Evolutionary conservation across 371 early-diverging fungal genomes (phyloP).

Genomic region (Smittium culicis): DNA sequence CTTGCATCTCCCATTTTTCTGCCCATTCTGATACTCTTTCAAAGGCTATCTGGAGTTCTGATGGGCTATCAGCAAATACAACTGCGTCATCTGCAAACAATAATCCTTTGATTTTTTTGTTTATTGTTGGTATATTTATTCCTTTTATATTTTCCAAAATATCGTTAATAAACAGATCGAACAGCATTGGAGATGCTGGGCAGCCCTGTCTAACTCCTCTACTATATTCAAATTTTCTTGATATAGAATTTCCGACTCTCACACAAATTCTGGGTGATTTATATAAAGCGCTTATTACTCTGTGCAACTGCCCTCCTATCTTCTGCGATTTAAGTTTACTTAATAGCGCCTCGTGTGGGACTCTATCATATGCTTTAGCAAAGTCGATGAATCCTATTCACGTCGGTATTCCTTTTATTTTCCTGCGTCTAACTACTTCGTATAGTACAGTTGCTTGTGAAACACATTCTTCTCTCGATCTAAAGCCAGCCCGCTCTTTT

Average conservation of each 20-base stretch:
- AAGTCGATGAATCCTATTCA: conserved; percentile 5
- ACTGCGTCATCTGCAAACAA: conserved; percentile 1
- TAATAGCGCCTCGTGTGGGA: conserved; percentile 2
- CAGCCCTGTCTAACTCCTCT: conserved; percentile 3
- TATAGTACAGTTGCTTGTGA: conserved; percentile 1
- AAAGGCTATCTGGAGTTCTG: not conserved
- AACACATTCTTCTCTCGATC: conserved; percentile 7
- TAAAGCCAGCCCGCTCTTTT: conserved; percentile 8
- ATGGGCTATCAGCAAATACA: not conserved
- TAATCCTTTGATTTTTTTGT: not conserved
- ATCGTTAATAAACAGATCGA: not conserved
- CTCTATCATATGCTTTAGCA: conserved; percentile 7
- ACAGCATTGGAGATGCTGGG: conserved; percentile 5
- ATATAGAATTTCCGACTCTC: not conserved
- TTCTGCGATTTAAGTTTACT: not conserved
- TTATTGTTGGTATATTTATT: not conserved
- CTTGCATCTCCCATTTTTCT: conserved; percentile 3
- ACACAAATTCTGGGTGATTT: not conserved
- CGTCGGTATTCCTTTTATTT: not conserved
- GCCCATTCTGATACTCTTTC: not conserved
- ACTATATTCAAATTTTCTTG: not conserved
- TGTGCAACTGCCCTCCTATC: not conserved
- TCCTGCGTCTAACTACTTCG: not conserved
- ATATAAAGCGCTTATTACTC: not conserved
- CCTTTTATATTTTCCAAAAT: not conserved